Base-by-base conservation (phyloP, 2,329 filamentous ascomycete genomes). In the Fusarium heterosporum region DNA sequence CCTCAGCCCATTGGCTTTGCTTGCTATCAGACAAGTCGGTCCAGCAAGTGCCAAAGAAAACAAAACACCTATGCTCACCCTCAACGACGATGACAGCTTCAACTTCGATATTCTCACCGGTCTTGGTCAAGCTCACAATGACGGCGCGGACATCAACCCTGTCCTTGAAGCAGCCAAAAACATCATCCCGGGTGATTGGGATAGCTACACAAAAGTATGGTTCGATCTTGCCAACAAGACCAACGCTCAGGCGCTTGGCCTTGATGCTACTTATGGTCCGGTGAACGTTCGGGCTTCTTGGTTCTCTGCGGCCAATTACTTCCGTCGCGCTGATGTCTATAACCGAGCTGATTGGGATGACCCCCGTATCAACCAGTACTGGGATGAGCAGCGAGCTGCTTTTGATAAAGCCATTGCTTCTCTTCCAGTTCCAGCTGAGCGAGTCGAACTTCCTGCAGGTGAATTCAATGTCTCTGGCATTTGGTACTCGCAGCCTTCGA, bases 261-360 rank as follows among this genome's bases (percentile, higher is more conserved):
- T 70, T 0, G 66, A 73, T 13, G 26, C 63, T 3, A 42, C 43
- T 0, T 69, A 68, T 11, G 61, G 75, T 28, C 68, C 72, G 0
- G 6, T 73, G 13, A 75, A 74, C 2, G 71, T 69, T 8, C 66
- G 72, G 9, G 64, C 66, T 0, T 57, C 66, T 8, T 74, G 61
- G 64, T 82, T 83, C 71, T 77, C 73, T 6, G 77, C 79, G 0
- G 62, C 81, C 0, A 76, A 72, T 5, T 84, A 84, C 69, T 83
- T 78, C 61, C 78, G 81, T 16, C 52, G 69, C 1, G 78, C 82
- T 4, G 78, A 79, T 60, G 81, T 82, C 62, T 84, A 77, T 60
- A 72, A 81, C 14, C 77, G 79, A 32, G 75, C 72, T 8, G 78
- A 83, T 64, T 74, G 71, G 74, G 73, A 59, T 22, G 77, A 84